Evolutionary conservation across 495 filamentous ascomycete genomes (phyloP), one percentile per base, ranked within the genome.

Genomic region (Glonium stellatum): DNA sequence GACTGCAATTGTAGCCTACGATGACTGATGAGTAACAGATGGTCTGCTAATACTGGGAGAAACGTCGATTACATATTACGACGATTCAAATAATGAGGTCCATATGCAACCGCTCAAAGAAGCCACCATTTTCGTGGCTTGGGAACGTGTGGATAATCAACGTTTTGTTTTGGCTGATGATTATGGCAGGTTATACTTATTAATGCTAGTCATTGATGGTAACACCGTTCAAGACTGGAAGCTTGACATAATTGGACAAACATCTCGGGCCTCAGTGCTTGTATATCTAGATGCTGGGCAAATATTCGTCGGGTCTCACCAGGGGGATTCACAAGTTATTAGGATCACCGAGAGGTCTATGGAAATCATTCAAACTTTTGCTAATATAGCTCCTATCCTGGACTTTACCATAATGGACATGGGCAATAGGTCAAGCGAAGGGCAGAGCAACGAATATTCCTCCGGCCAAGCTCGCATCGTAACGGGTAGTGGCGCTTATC

Each of bases 371-470:
- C 90, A 97, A 72, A 87, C 83, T 0, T 73, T 97, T 54, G 73
- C 82, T 10, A 97, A 95, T 66, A 87, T 96, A 69, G 91, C 88
- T 0, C 93, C 93, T 1, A 88, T 97, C 46, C 72, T 96, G 13
- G 93, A 99, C 67, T 96, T 97, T 55, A 87, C 86, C 5, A 82
- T 97, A 11, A 95, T 97, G 88, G 92, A 97, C 68, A 85, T 97
- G 77, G 91, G 92, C 0, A 92, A 86, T 61, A 80, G 90, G 25
- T 81, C 85, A 53, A 84, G 83, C 48, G 89, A 92, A 60, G 84
- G 83, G 25, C 83, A 88, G 39, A 85, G 82, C 0, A 95, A 93
- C 63, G 90, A 95, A 68, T 97, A 85, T 54, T 96, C 91, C 0
- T 95, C 92, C 5, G 95, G 95, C 1, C 95, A 97, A 74, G 92